Conservation (phyloP, 805 yeast species). For the Starmerella floricola region DNA sequence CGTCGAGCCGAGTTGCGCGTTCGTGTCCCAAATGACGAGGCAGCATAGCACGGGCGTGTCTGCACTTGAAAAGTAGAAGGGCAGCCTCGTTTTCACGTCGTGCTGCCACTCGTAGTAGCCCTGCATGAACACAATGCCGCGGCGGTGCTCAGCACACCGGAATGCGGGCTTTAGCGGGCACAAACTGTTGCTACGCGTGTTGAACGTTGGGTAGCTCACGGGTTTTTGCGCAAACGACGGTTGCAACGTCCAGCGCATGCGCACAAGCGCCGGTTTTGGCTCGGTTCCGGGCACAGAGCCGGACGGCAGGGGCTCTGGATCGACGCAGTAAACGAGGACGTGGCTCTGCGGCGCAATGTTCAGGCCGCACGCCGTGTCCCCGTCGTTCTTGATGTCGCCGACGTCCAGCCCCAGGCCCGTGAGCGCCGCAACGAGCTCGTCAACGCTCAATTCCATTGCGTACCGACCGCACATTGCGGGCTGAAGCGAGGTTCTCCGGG, state of each 20-base stretch:
- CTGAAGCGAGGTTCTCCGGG: too few relatives aligned
- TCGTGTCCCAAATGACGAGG: slow-evolving; percentile 43
- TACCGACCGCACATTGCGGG: slow-evolving; percentile 21
- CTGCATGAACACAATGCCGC: slow-evolving; percentile 68
- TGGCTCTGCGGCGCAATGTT: slow-evolving; percentile 17
- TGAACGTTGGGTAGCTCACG: slow-evolving; percentile 35
- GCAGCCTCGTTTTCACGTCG: slow-evolving; percentile 37
- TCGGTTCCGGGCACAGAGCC: too few relatives aligned
- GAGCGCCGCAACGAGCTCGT: slow-evolving; percentile 1
- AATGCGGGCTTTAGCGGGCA: slow-evolving; percentile 41
- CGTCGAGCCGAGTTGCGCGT: slow-evolving; percentile 25
- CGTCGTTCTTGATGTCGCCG: neutral
- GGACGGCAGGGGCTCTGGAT: neutral
- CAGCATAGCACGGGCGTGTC: slow-evolving; percentile 46
- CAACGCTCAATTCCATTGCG: slow-evolving; percentile 9
- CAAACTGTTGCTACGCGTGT: slow-evolving; percentile 60
- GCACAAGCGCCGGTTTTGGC: too few relatives aligned
- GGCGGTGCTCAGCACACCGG: slow-evolving; percentile 37
- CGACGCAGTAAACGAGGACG: slow-evolving; percentile 4
- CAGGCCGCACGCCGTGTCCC: slow-evolving; percentile 1
- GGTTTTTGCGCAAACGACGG: slow-evolving; percentile 34
- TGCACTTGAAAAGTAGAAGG: slow-evolving; percentile 51
- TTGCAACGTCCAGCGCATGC: slow-evolving; percentile 70
- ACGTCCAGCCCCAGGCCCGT: slow-evolving; percentile 6
- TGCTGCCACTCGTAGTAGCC: slow-evolving; percentile 80